Evolutionary conservation across 1,284 basidiomycete species (phyloP).

Genomic region (Sporisorium reilianum): DNA sequence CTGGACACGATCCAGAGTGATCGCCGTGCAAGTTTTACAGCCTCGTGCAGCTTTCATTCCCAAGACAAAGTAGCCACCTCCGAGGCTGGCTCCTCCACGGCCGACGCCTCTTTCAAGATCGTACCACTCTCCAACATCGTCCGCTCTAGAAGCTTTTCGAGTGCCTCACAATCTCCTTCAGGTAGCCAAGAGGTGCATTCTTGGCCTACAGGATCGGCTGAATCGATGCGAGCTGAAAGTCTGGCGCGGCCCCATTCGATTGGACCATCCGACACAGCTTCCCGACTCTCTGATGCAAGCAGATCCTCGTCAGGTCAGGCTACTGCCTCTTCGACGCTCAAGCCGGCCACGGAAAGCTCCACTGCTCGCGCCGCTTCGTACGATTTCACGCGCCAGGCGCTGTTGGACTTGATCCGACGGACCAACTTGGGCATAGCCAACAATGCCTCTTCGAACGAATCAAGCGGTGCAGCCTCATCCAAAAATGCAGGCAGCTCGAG

Average conservation of each 20-base stretch:
- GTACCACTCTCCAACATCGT: constrained; percentile 28
- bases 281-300: not conserved
- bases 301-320: not conserved
- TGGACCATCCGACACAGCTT: not conserved
- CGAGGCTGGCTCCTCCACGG: not conserved
- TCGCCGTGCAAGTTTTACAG: not conserved
- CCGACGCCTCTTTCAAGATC: constrained; percentile 7
- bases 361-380: constrained; percentile 3
- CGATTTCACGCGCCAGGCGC: constrained; percentile 33
- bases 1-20: not conserved
- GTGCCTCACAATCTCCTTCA: constrained; percentile 7
- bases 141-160: constrained; percentile 21
- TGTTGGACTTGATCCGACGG: constrained; percentile 33
- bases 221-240: not conserved
- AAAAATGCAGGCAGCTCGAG: not conserved
- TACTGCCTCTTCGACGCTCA: not conserved
- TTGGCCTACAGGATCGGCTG: not conserved
- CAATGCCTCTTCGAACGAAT: not conserved
- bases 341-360: not conserved
- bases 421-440: constrained; percentile 22
- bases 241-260: not conserved
- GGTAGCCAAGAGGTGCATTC: not conserved
- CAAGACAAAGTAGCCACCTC: not conserved
- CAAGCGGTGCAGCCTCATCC: not conserved
- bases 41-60: not conserved